Base-by-base conservation (phyloP, 306 rosid species). In the Malus domestica region DNA sequence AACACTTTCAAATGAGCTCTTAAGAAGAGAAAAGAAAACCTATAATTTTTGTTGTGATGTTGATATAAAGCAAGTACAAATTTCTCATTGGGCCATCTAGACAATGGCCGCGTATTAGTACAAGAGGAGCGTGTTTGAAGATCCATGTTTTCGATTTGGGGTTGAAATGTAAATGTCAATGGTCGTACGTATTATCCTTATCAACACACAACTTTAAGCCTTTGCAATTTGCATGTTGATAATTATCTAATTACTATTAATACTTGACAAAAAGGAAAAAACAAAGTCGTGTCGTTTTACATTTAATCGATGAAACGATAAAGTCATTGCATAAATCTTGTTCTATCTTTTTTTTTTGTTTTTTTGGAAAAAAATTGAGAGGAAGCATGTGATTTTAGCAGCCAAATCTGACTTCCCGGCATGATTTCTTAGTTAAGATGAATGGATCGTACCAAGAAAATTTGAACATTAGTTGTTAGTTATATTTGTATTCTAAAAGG, bases 231-330 rank as follows among this genome's bases (percentile, higher is more conserved):
- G 63, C 63, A 77, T 27, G 33, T 14, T 52, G 15, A 58, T 68
- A 38, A 27, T 60, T 22, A 58, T 58, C 63, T 29, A 59, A n/a
- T 68, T 25, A 71, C 60, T 51, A 52, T 45, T 16, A 23, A 27
- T 42, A 57, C 25, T 76, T 42, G 80, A 76, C 74, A 76, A 76
- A 61, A 59, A 46, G 80, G 13, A 11, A 38, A 55, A 16, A 76
- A 76, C 74, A 55, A 27, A 18, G 45, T 71, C 30, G 58, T 61
- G 58, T 61, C 58, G 62, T 44, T 9, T 42, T 25, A 42, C 20
- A 27, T 23, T 1, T 32, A 27, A 25, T 51, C 18, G 58, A 52
- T 54, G 59, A 22, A 45, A 18, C 15, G 59, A 25, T 42, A 73
- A 59, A 73, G 59, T 63, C 70, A 16, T 38, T 42, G 59, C 58